Percentiles rank a stretch among this genome's conserved stretches.
Conservation (phyloP, 352 stramenopile genomes). For the Globisporangium solare region DNA sequence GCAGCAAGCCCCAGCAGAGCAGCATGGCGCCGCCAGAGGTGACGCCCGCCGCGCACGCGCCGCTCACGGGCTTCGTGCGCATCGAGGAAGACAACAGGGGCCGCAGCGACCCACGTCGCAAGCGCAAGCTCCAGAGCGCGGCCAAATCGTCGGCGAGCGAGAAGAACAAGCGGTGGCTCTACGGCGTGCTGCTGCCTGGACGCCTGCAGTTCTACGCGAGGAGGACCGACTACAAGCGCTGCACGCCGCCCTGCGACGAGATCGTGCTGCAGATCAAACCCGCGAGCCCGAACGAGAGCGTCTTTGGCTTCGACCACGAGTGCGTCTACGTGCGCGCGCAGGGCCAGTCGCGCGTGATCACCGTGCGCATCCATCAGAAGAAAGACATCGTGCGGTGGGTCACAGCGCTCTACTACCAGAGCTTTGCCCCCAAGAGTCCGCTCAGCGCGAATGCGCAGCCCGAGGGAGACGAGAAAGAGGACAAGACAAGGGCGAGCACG, state of each 20-base stretch:
- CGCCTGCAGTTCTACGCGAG: slow-evolving; percentile 48
- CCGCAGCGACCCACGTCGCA: slow-evolving; percentile 26
- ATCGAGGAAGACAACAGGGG: slow-evolving; percentile 49
- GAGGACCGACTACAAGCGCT: slow-evolving; percentile 53
- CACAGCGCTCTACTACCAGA: slow-evolving; percentile 61
- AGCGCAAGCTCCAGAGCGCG: neutral
- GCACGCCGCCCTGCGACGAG: slow-evolving; percentile 35
- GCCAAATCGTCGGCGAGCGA: neutral
- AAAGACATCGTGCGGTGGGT: slow-evolving; percentile 64
- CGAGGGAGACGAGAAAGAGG: slow-evolving; percentile 5
- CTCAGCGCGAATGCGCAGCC: slow-evolving; percentile 3
- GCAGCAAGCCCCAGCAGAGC: neutral
- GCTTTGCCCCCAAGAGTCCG: slow-evolving; percentile 18
- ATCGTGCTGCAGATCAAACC: slow-evolving; percentile 38
- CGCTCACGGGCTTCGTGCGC: slow-evolving; percentile 44
- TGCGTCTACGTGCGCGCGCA: slow-evolving; percentile 50
- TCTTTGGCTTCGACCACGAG: slow-evolving; percentile 57
- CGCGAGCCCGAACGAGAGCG: slow-evolving; percentile 37
- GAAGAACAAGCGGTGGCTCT: slow-evolving; percentile 40
- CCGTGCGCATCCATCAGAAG: slow-evolving; percentile 51
- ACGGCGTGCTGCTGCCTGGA: slow-evolving; percentile 39
- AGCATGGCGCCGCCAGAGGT: neutral
- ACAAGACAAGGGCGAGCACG: slow-evolving; percentile 3
- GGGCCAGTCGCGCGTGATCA: slow-evolving; percentile 30
- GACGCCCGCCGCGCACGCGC: slow-evolving; percentile 6